These are phyloP conservation scores for Fraxinus americana DNA, from an alignment of 257 asterid species.

Conservation along the genomic window DNA sequence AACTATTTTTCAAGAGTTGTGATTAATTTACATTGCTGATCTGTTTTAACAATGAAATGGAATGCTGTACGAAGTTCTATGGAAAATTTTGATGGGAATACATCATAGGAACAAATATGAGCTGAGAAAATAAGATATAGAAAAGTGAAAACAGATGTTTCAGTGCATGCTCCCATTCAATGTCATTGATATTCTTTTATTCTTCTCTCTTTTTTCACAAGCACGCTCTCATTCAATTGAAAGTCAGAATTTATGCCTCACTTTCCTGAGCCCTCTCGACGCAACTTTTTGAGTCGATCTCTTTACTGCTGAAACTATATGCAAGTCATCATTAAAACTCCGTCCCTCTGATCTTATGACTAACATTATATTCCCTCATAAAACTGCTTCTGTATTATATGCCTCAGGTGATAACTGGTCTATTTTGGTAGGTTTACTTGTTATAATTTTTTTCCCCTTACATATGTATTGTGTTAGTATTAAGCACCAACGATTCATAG, in stretches of 20 bases:
- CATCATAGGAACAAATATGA: background rate
- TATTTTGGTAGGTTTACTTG: background rate
- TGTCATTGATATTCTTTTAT: background rate
- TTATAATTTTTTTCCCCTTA: background rate
- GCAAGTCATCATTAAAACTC: background rate
- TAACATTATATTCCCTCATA: background rate
- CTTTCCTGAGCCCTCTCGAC: background rate
- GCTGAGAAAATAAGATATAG: background rate
- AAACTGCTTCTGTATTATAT: background rate
- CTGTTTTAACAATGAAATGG: background rate
- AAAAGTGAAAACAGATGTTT: background rate
- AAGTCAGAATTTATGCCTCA: background rate
- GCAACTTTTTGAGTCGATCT: background rate
- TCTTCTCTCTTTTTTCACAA: no score
- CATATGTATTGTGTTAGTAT: background rate
- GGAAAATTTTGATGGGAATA: background rate
- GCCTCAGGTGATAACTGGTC: background rate
- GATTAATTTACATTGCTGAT: background rate
- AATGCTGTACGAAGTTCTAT: background rate
- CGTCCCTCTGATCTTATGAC: background rate
- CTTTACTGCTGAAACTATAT: background rate
- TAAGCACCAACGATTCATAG: background rate
- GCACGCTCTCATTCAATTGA: background rate
- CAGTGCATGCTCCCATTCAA: background rate
- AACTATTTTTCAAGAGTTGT: background rate